phyloP scores from a whole-genome alignment of 768 basidiomycete genomes.

The Trametes gibbosa region DNA sequence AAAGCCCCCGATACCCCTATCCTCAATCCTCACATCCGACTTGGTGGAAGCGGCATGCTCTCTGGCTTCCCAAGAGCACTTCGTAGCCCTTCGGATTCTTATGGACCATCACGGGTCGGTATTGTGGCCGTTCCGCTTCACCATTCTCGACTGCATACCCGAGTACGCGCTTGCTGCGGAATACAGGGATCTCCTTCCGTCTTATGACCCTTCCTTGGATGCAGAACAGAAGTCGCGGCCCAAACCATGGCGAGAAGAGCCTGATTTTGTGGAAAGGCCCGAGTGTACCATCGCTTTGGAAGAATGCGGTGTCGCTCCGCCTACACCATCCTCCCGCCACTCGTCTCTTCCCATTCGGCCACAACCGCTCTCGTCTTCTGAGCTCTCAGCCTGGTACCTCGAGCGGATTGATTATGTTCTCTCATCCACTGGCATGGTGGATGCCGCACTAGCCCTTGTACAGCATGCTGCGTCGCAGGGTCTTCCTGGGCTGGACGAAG shows the following conservation, averaged over 20 bases:
- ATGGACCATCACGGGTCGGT: slow-evolving; percentile 50
- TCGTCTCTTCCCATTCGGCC: slow-evolving; percentile 8
- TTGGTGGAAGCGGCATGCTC: slow-evolving; percentile 58
- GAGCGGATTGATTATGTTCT: slow-evolving; percentile 61
- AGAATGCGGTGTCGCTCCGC: slow-evolving; percentile 23
- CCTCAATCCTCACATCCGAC: slow-evolving; percentile 59
- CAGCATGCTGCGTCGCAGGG: slow-evolving; percentile 87
- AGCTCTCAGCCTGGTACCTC: slow-evolving; percentile 76
- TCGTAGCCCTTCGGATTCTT: slow-evolving; percentile 57
- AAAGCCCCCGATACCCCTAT: slow-evolving; percentile 51
- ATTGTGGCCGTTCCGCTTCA: slow-evolving; percentile 69
- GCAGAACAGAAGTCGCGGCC: slow-evolving; percentile 37
- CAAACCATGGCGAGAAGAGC: slow-evolving; percentile 48
- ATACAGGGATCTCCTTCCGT: slow-evolving; percentile 63
- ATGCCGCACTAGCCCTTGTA: slow-evolving; percentile 72
- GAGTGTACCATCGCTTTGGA: slow-evolving; percentile 43
- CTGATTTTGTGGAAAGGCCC: slow-evolving; percentile 58
- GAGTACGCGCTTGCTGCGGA: slow-evolving; percentile 64
- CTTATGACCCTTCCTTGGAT: slow-evolving; percentile 47
- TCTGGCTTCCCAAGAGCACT: slow-evolving; percentile 61
- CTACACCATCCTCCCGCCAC: not conserved
- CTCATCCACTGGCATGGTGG: slow-evolving; percentile 67
- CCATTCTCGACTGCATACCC: slow-evolving; percentile 72
- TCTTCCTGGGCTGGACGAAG: slow-evolving; percentile 71
- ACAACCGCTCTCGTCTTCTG: slow-evolving; percentile 41